Conservation (phyloP, 1,284 basidiomycete genomes). For the Malassezia sp. region DNA sequence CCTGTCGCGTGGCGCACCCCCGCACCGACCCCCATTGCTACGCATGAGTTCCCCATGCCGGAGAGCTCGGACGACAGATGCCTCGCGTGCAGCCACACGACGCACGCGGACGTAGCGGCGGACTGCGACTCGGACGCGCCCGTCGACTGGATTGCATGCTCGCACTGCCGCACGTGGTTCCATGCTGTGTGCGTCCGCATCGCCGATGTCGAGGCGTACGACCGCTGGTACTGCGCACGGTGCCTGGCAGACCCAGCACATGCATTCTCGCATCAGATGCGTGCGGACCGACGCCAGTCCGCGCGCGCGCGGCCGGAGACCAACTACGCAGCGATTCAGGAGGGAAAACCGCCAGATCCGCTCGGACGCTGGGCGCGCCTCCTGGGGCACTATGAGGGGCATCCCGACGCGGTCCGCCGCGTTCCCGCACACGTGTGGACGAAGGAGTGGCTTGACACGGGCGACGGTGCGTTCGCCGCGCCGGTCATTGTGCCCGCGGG, state of each 20-base stretch:
- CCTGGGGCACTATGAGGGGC: slow-evolving; percentile 19
- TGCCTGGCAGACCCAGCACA: slow-evolving; percentile 19
- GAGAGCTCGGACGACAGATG: slow-evolving; percentile 5
- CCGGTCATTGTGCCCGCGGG: slow-evolving; percentile 24
- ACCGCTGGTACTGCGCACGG: slow-evolving; percentile 29
- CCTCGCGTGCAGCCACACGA: slow-evolving; percentile 5
- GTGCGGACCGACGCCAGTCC: slow-evolving; percentile 22
- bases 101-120: too few relatives aligned
- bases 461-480: slow-evolving; percentile 18
- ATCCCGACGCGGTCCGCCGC: slow-evolving; percentile 20
- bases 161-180: slow-evolving; percentile 31
- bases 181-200: slow-evolving; percentile 30
- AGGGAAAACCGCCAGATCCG: slow-evolving; percentile 31
- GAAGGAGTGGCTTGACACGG: slow-evolving; percentile 25
- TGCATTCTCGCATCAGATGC: slow-evolving; percentile 13
- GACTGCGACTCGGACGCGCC: too few relatives aligned
- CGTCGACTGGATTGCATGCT: slow-evolving; percentile 36
- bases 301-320: slow-evolving; percentile 20
- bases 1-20: too few relatives aligned
- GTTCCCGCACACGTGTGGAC: slow-evolving; percentile 27
- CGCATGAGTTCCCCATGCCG: too few relatives aligned
- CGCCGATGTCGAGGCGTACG: slow-evolving; percentile 23
- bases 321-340: slow-evolving; percentile 36
- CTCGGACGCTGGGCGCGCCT: slow-evolving; percentile 25
- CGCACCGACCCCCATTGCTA: too few relatives aligned